A percentile compares a stretch with the other conserved stretches of the same genome.
phyloP scores from a whole-genome alignment of 2,329 filamentous ascomycete species.

The Curvularia spicifera region DNA sequence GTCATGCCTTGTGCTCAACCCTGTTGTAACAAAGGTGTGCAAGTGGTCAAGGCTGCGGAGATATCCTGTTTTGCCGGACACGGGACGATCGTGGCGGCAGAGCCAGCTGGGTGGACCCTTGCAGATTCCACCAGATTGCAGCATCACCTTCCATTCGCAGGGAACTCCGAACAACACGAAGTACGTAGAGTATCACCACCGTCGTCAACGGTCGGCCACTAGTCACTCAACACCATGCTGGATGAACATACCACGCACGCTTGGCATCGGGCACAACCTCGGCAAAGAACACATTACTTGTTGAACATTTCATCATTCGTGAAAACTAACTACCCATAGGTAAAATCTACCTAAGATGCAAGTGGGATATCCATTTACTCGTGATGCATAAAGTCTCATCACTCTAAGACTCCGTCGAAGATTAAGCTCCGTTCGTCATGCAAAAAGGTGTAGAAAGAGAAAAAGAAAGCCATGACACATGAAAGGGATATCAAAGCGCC shows the following conservation, averaged over 20 bases:
- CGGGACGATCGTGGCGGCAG: slow-evolving; percentile 27
- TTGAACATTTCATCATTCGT: slow-evolving; percentile 43
- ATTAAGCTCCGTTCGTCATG: slow-evolving; percentile 40
- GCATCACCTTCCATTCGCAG: not conserved
- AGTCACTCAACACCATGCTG: not conserved
- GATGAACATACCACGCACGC: not conserved
- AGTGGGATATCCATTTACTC: slow-evolving; percentile 46
- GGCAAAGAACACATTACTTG: slow-evolving; percentile 14
- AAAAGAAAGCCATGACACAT: slow-evolving; percentile 48
- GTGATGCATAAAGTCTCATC: slow-evolving; percentile 41
- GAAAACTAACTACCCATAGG: slow-evolving; percentile 36
- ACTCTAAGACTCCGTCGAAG: slow-evolving; percentile 46
- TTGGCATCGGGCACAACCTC: not conserved
- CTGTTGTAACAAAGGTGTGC: slow-evolving; percentile 21
- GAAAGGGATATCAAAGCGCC: slow-evolving; percentile 50
- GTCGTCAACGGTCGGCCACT: not conserved
- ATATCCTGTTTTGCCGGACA: slow-evolving; percentile 29
- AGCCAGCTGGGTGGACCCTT: slow-evolving; percentile 15
- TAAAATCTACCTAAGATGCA: slow-evolving; percentile 45
- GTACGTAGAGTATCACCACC: not conserved
- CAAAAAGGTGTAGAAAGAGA: slow-evolving; percentile 42
- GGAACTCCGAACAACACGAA: not conserved
- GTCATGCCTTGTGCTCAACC: slow-evolving; percentile 25
- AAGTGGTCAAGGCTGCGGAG: slow-evolving; percentile 18
- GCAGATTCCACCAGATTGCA: slow-evolving; percentile 3